Evolutionary conservation across 1,284 basidiomycete genomes (phyloP).

Genomic region (Cerrena zonata): DNA sequence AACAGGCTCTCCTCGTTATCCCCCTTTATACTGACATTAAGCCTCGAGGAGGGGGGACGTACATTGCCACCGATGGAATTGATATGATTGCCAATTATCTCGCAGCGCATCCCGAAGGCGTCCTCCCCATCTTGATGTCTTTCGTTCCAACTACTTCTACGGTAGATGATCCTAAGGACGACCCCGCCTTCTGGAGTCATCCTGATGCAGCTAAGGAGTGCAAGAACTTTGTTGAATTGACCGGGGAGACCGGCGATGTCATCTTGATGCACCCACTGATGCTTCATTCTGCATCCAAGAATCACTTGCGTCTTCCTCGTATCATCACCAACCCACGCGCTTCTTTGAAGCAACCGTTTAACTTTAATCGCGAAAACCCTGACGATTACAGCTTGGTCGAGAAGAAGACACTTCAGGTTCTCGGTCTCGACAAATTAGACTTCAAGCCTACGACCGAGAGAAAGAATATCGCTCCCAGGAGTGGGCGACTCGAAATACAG

Average conservation of each 20-base stretch:
- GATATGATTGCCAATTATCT: slow-evolving; percentile 48
- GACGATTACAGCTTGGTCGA: slow-evolving; percentile 48
- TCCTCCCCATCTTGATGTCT: slow-evolving; percentile 38
- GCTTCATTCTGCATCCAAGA: slow-evolving; percentile 60
- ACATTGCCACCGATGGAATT: slow-evolving; percentile 51
- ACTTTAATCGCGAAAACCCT: slow-evolving; percentile 40
- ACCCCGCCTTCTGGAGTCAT: slow-evolving; percentile 42
- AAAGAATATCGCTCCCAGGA: slow-evolving; percentile 25
- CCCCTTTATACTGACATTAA: slow-evolving; percentile 52
- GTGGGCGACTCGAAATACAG: slow-evolving; percentile 25
- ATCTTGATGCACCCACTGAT: slow-evolving; percentile 59
- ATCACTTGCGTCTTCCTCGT: slow-evolving; percentile 45
- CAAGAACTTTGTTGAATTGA: slow-evolving; percentile 50
- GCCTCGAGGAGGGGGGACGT: slow-evolving; percentile 49
- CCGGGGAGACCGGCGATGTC: slow-evolving; percentile 53
- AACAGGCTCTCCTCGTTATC: slow-evolving; percentile 56
- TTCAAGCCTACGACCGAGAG: slow-evolving; percentile 31
- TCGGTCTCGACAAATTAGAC: slow-evolving; percentile 41
- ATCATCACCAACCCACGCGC: slow-evolving; percentile 62
- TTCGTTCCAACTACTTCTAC: slow-evolving; percentile 42
- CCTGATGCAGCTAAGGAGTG: slow-evolving; percentile 37
- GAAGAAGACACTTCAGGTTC: slow-evolving; percentile 46
- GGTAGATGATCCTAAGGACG: slow-evolving; percentile 29
- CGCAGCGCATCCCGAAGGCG: slow-evolving; percentile 51
- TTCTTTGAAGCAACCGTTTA: slow-evolving; percentile 46